Percentiles rank a stretch among this genome's conserved stretches.
Conservation (phyloP, 139 green algal genomes). For the Coelastrella sp. region DNA sequence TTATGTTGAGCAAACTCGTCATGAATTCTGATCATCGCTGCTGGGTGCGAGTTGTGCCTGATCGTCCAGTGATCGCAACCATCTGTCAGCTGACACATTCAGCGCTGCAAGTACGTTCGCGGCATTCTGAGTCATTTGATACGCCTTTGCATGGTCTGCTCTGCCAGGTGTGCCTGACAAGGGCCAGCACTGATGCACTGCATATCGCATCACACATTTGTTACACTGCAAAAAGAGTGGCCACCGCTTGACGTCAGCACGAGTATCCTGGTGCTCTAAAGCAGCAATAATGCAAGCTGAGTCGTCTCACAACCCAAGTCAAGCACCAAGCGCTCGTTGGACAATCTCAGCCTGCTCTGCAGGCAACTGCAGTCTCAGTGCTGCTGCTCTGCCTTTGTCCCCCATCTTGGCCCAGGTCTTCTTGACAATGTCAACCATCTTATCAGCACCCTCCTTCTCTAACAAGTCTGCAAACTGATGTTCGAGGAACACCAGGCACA, state of each 20-base stretch:
- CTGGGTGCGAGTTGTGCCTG: no score
- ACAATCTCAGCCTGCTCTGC: constrained; percentile 36
- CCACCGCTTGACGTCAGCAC: no score
- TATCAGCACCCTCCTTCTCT: constrained; percentile 54
- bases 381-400: constrained; percentile 51
- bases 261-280: not conserved
- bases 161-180: not conserved
- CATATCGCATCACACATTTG: not conserved
- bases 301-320: no score
- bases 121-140: no score
- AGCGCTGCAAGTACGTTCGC: no score
- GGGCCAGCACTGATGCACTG: not conserved
- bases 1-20: no score
- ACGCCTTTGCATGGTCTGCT: no score
- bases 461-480: constrained; percentile 66
- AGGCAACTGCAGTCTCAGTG: constrained; percentile 45
- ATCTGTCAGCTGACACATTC: no score
- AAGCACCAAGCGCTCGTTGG: not conserved
- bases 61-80: no score
- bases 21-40: no score
- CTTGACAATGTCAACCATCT: constrained; percentile 70
- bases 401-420: constrained; percentile 69
- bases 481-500: constrained; percentile 74
- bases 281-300: not conserved
- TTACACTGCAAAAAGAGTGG: not conserved